Conservation (phyloP, 345 rosid species). For the Populus davidiana region DNA sequence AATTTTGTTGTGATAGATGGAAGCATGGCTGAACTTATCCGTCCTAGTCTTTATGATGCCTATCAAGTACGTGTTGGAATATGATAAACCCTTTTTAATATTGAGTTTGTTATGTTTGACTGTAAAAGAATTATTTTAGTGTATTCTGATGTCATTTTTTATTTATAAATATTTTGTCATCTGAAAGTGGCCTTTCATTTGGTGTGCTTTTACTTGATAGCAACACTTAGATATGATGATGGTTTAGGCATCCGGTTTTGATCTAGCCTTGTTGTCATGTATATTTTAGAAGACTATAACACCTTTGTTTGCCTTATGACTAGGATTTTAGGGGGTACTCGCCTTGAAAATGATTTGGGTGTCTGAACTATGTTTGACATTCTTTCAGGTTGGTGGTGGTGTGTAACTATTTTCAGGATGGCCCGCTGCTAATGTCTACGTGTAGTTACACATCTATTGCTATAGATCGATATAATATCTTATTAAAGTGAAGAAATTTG, state of each 20-base stretch:
- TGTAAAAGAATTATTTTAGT: not conserved
- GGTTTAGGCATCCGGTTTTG: not conserved
- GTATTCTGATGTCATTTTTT: not conserved
- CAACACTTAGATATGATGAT: not conserved
- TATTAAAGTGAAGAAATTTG: not conserved
- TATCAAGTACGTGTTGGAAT: conserved; percentile 59
- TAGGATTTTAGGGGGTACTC: not conserved
- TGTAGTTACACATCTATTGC: not conserved
- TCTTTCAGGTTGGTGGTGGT: not conserved
- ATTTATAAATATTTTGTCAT: not conserved
- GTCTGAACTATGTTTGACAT: not conserved
- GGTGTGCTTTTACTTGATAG: not conserved
- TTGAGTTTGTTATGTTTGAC: not conserved
- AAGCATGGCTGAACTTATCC: conserved; percentile 98
- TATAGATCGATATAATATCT: not conserved
- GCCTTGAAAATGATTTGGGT: not conserved
- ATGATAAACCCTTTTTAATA: not conserved
- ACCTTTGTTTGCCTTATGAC: not conserved
- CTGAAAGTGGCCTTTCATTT: not conserved
- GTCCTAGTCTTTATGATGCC: conserved; percentile 96
- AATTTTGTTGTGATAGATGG: conserved; percentile 92
- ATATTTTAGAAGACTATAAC: not conserved
- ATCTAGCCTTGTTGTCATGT: not conserved
- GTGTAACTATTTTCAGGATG: not conserved
- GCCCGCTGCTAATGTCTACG: not conserved